These are phyloP conservation scores for Claviceps paspali DNA, from an alignment of 2,329 filamentous ascomycete species.

Conservation along the genomic window DNA sequence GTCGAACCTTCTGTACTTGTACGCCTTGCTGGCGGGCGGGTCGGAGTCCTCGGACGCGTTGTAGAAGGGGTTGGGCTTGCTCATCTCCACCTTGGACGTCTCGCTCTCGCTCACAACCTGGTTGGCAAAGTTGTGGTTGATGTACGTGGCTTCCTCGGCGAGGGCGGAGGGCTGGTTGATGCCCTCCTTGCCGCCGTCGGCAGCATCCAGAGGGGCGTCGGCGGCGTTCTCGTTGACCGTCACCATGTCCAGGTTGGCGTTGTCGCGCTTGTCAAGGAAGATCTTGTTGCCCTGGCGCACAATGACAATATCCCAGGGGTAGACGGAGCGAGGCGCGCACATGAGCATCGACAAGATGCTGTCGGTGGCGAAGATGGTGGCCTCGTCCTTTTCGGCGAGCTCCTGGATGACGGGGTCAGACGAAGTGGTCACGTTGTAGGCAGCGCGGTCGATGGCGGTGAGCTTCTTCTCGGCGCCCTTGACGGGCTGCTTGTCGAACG, in stretches of 20 bases:
- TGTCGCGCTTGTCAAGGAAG: constrained; percentile 97
- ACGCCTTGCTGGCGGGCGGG: constrained; percentile 86
- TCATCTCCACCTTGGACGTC: constrained; percentile 64
- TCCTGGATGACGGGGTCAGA: constrained; percentile 95
- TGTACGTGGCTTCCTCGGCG: constrained; percentile 94
- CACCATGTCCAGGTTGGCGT: constrained; percentile 87
- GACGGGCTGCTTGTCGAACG: constrained; percentile 84
- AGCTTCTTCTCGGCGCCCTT: constrained; percentile 81
- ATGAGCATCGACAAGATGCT: constrained; percentile 98
- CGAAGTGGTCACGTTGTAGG: constrained; percentile 96
- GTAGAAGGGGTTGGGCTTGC: constrained; percentile 93
- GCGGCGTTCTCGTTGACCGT: constrained; percentile 98
- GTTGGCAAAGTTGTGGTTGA: constrained; percentile 99
- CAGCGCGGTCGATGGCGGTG: constrained; percentile 77
- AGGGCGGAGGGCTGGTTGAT: constrained; percentile 91
- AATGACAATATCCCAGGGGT: constrained; percentile 97
- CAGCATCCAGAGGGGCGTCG: constrained; percentile 80
- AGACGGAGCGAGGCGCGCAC: constrained; percentile 92
- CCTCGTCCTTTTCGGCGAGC: constrained; percentile 87
- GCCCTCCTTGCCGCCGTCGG: constrained; percentile 82
- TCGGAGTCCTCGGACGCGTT: constrained; percentile 85
- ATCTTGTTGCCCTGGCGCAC: constrained; percentile 88
- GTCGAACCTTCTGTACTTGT: constrained; percentile 97
- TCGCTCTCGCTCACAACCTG: constrained; percentile 83
- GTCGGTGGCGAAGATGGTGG: constrained; percentile 91